Base-by-base conservation (phyloP, 371 early-diverging fungal genomes). In the Circinella umbellata region DNA sequence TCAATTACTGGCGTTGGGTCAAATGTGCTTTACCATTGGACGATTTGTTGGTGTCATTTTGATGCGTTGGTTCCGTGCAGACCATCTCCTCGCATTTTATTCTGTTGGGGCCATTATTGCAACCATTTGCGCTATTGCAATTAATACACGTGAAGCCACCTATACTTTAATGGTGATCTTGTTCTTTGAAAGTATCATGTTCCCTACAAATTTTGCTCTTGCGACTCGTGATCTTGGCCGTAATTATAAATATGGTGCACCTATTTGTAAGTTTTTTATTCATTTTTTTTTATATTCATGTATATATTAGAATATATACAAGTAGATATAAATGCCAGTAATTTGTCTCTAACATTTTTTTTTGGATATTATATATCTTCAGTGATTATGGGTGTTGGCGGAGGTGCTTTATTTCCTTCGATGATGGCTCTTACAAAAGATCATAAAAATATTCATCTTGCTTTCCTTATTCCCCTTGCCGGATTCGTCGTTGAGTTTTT, bases 171-270 rank as follows among this genome's bases (percentile, higher is more conserved):
- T 84, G 42, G 73, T 76, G 11, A 64, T 82, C 18, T 38, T 84
- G 59, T 84, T 81, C 54, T 84, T 84, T 63, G 82, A 82, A 54
- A 78, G 79, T 63, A 74, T 81, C 67, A 73, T 80, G 75, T 84
- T 77, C 67, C 84, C 84, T 20, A 80, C 79, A 17, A 84, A 80
- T 61, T 84, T 84, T 61, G 76, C 80, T 4, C 63, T 84, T 64
- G 78, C 75, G 11, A 83, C 84, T 9, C 77, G 71, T 36, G 77
- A 79, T 67, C 67, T 83, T 34, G 83, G 83, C 54, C 76, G 80
- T 64, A 79, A 83, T 53, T 79, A 83, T 61, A 83, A 83, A 63
- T 73, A 75, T 14, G 83, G 81, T 34, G 77, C 81, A 8, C 74
- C 83, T 11, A 51, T 79, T 18, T 65, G 83, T 82, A 80, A 68